These are phyloP conservation scores for Populus ilicifolia DNA, from an alignment of 345 rosid genomes.

Conservation along the genomic window DNA sequence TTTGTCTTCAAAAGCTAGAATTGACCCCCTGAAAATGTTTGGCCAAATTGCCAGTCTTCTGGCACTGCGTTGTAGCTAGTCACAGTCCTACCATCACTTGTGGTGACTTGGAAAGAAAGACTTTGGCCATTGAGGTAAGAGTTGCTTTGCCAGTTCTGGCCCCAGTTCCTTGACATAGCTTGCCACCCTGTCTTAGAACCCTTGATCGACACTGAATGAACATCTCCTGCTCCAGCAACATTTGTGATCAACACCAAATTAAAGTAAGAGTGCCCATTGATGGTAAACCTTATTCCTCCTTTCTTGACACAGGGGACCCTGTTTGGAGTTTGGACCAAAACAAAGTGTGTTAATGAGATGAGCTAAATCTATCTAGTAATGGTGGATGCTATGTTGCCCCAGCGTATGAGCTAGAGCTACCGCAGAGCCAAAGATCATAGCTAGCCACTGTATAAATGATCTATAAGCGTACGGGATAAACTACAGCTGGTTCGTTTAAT, in stretches of 20 bases:
- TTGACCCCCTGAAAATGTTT: slow-evolving; percentile 72
- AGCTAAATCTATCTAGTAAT: not conserved
- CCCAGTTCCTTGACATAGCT: slow-evolving; percentile 94
- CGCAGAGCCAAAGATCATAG: no score
- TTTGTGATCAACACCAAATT: slow-evolving; percentile 76
- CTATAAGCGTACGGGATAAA: not conserved
- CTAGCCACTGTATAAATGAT: not conserved
- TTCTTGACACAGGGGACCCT: slow-evolving; percentile 84
- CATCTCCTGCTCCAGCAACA: slow-evolving; percentile 89
- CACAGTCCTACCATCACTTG: slow-evolving; percentile 78
- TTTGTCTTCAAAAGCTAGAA: slow-evolving; percentile 27
- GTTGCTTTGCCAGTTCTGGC: slow-evolving; percentile 99
- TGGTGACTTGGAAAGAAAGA: slow-evolving; percentile 83
- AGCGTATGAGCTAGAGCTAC: no score
- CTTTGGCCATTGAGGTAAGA: slow-evolving; percentile 71
- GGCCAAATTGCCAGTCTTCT: slow-evolving; percentile 78
- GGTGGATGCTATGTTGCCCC: no score
- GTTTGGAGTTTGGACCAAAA: slow-evolving; percentile 9
- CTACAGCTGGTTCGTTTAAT: no score
- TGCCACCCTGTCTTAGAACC: slow-evolving; percentile 92
- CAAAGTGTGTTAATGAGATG: not conserved
- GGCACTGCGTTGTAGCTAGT: slow-evolving; percentile 62
- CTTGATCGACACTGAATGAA: slow-evolving; percentile 70
- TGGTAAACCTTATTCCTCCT: slow-evolving; percentile 83
- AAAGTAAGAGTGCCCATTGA: slow-evolving; percentile 95